Evolutionary conservation across 257 asterid species (phyloP), one percentile per base, ranked within the genome.

Genomic region (Nyctanthes arbortristis): DNA sequence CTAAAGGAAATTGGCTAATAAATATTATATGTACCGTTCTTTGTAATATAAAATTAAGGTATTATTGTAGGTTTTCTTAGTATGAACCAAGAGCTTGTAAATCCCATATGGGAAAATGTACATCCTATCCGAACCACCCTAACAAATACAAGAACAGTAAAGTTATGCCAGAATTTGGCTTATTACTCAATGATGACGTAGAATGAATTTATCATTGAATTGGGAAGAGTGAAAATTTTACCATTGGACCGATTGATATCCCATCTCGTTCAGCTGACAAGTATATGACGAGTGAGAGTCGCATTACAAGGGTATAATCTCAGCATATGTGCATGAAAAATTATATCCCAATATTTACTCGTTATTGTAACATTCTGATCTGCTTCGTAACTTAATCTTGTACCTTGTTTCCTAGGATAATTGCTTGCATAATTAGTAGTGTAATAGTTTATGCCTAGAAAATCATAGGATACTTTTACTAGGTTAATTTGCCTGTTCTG

Each of bases 361-460:
- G 36, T 30, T 7, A 57, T 35, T 28, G 30, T 36, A 10, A 67
- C 30, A 27, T 35, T 39, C 1, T 28, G 27, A 61, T 74, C 78
- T 10, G 45, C 49, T 7, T 8, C 36, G 29, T 67, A 67, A 22
- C 70, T 72, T 3, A 37, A 5, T 4, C n/a, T 20, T 0, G 16
- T 55, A 35, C 63, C 52, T 13, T 20, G 52, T 10, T 62, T 13
- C 0, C 12, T 30, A 4, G 78, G 63, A 13, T 29, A n/a, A 52
- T 67, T 68, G 1, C 27, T 68, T 3, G 54, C 75, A 40, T 56
- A 75, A 11, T 6, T 25, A 57, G 67, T 43, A 11, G 79, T 68
- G 29, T 75, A 75, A 22, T 75, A 75, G 45, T 75, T 75, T 34
- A 75, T 18, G 28, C 57, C 57, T n/a, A 47, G 12, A 47, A 47